Conservation (phyloP, 805 yeast species). For the Schwanniomyces vanrijiae region DNA sequence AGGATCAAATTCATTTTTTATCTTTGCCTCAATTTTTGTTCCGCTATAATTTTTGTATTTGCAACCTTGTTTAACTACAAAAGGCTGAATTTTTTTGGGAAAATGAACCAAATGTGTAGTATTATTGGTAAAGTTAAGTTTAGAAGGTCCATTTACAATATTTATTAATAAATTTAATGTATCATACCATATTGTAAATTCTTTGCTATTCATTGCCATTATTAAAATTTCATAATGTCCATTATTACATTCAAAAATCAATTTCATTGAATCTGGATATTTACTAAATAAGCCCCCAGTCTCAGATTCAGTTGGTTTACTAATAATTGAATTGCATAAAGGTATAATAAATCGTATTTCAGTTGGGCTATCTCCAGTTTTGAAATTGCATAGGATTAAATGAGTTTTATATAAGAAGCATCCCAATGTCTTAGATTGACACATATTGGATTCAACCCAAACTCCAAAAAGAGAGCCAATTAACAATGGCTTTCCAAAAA, state of each 20-base stretch:
- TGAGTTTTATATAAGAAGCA: conserved; percentile 52
- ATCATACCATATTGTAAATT: conserved; percentile 43
- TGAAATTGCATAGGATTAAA: conserved; percentile 34
- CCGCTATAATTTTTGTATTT: neutral
- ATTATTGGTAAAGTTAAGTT: conserved; percentile 13
- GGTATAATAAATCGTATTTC: conserved; percentile 51
- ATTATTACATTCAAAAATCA: conserved; percentile 45
- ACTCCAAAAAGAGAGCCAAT: conserved; percentile 42
- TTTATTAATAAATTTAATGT: conserved; percentile 18
- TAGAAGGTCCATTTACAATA: conserved; percentile 26
- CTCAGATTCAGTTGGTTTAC: conserved; percentile 19
- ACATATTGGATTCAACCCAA: conserved; percentile 34
- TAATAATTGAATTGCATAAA: conserved; percentile 30
- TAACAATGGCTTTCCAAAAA: conserved; percentile 46
- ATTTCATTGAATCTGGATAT: conserved; percentile 36
- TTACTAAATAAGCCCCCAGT: conserved; percentile 31
- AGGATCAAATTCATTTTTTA: neutral
- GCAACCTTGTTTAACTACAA: conserved; percentile 9
- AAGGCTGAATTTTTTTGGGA: conserved; percentile 19
- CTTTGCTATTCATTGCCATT: conserved; percentile 28
- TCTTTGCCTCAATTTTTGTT: neutral
- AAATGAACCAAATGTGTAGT: conserved; percentile 7
- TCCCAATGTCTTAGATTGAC: conserved; percentile 21
- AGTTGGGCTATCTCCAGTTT: conserved; percentile 15
- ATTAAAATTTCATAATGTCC: conserved; percentile 47